Evolutionary conservation across 495 filamentous ascomycete genomes (phyloP), one percentile per base, ranked within the genome.

Genomic region (Chaetomium fimeti): DNA sequence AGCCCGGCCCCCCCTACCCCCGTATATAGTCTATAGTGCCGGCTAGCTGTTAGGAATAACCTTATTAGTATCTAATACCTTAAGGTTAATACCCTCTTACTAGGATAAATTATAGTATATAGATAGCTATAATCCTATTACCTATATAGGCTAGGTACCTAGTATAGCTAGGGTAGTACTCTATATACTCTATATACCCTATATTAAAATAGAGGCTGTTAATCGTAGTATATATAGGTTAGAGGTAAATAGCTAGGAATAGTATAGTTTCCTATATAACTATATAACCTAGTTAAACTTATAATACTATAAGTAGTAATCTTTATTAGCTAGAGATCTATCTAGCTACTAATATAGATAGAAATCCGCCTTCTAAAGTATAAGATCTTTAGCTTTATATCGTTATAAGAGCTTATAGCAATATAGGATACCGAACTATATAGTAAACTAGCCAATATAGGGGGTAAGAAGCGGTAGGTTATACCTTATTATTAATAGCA

Each of bases 261-360:
- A 22, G 18, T 9, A 20, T 2, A 9, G 45, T 20, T n/a, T 16
- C 18, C 45, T 20, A 20, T 13, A 13, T 3, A 48, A 20, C 18
- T 48, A 13, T 20, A 20, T n/a, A 13, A 48, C 45, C 7, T 15
- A 20, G 45, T 48, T 9, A 9, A 48, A 48, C 45, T 48, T 48
- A 22, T 48, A 22, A 22, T 20, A 48, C 18, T 9, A 9, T 4
- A 48, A n/a, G 11, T 48, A 48, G 1, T 48, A 3, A 22, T 48
- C 45, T n/a, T 48, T 48, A 48, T 48, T 9, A 7, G 11, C 18
- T 20, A 48, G 45, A 48, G 45, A 48, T 48, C 45, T 48, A 48
- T 48, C 45, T 48, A 48, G 11, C 45, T 48, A 48, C 45, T 48
- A 48, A 9, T 48, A 48, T 22, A 48, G 45, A 48, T 48, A 22